Conservation (phyloP, 345 rosid genomes). For the Linum trigynum region DNA sequence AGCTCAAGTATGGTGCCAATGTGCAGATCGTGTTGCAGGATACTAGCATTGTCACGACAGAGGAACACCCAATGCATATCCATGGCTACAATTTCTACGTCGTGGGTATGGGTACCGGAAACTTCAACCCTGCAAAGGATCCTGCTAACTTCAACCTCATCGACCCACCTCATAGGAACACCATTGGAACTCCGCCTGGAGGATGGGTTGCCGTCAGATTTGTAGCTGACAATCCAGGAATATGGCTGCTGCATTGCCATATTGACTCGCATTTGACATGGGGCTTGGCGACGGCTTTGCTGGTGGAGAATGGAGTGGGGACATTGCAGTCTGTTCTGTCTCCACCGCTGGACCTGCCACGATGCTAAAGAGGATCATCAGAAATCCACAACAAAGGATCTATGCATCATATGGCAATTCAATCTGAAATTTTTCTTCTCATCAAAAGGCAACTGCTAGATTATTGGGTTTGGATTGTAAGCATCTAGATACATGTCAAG, state of each 20-base stretch:
- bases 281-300: constrained; percentile 64
- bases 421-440: too few species aligned
- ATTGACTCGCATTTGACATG: constrained; percentile 54
- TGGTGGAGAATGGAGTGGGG: constrained; percentile 75
- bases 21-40: constrained; percentile 76
- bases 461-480: too few species aligned
- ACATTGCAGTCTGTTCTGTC: constrained; percentile 67
- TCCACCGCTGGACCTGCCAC: constrained; percentile 83
- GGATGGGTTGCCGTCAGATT: constrained; percentile 92
- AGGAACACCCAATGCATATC: constrained; percentile 86
- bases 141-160: constrained; percentile 56
- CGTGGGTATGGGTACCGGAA: constrained; percentile 65
- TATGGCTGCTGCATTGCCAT: constrained; percentile 87
- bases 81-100: constrained; percentile 74
- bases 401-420: background rate
- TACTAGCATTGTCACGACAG: constrained; percentile 65
- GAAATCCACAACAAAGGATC: background rate
- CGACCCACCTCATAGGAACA: constrained; percentile 74
- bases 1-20: constrained; percentile 50
- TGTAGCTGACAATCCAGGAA: constrained; percentile 40
- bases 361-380: constrained; percentile 29
- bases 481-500: too few species aligned
- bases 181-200: constrained; percentile 73
- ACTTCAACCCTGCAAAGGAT: constrained; percentile 55
- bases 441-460: background rate